Percentiles rank a stretch among this genome's conserved stretches.
Evolutionary conservation across 371 early-diverging fungal species (phyloP).

Genomic region (Mortierella sp.): DNA sequence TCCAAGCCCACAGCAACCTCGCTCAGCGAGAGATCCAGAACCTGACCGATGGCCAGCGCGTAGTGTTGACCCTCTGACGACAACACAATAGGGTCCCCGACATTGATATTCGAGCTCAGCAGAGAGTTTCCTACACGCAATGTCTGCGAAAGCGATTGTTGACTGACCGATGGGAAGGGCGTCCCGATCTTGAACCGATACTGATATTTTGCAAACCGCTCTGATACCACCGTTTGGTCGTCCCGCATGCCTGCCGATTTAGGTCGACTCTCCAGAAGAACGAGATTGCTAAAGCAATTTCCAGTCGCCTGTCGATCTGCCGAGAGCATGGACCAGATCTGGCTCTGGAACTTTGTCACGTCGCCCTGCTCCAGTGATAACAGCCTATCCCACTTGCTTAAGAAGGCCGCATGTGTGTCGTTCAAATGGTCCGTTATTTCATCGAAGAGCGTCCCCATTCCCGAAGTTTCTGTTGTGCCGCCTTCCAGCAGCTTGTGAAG

Average conservation of each 20-base stretch:
- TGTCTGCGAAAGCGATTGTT: conserved; percentile 28
- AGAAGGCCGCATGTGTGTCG: conserved; percentile 72
- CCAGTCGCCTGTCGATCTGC: conserved; percentile 68
- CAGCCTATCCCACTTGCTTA: conserved; percentile 84
- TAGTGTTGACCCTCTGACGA: conserved; percentile 82
- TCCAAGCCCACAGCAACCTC: conserved; percentile 73
- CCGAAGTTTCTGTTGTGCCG: conserved; percentile 70
- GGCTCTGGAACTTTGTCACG: conserved; percentile 71
- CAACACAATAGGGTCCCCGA: conserved; percentile 89
- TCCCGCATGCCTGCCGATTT: not conserved
- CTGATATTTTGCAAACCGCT: conserved; percentile 27
- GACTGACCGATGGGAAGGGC: conserved; percentile 14
- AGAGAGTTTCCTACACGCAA: conserved; percentile 31
- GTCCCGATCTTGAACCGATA: conserved; percentile 46
- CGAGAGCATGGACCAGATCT: conserved; percentile 84
- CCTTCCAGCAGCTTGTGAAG: conserved; percentile 81
- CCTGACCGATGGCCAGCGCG: conserved; percentile 85
- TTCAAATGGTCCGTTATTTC: conserved; percentile 74
- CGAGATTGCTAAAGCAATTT: conserved; percentile 62
- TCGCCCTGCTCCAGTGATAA: conserved; percentile 87
- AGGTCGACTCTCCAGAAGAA: conserved; percentile 25
- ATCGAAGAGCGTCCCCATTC: conserved; percentile 71
- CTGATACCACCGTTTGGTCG: not conserved
- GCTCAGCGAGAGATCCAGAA: conserved; percentile 63
- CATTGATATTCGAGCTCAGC: conserved; percentile 68